A percentile compares a stretch with the other conserved stretches of the same genome.
phyloP scores from a whole-genome alignment of 768 basidiomycete genomes.

The Mycena galopus region DNA sequence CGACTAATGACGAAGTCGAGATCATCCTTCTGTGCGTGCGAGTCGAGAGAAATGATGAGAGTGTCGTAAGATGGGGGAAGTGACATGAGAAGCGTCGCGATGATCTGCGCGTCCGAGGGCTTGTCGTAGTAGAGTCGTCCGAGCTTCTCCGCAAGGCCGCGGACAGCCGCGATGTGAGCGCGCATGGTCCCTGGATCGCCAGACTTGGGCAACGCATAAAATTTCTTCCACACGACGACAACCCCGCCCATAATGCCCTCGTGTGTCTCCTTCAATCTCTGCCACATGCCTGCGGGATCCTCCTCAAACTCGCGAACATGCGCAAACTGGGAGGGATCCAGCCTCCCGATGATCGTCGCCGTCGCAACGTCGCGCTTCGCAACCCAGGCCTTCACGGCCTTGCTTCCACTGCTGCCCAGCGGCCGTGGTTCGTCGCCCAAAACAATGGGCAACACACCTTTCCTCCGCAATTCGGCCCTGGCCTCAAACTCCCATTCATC shows the following conservation, averaged over 20 bases:
- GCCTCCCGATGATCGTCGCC: slow-evolving; percentile 14
- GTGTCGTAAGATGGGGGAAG: slow-evolving; percentile 22
- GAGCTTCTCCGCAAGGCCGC: slow-evolving; percentile 20
- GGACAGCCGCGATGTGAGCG: slow-evolving; percentile 19
- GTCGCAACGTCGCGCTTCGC: slow-evolving; percentile 18
- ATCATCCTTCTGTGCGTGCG: slow-evolving; percentile 12
- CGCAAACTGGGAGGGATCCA: slow-evolving; percentile 22
- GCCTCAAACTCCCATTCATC: slow-evolving; percentile 25
- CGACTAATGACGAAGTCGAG: slow-evolving; percentile 17
- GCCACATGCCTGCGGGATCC: slow-evolving; percentile 27
- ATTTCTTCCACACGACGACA: slow-evolving; percentile 5
- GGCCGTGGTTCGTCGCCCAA: slow-evolving; percentile 7
- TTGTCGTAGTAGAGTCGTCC: slow-evolving; percentile 20
- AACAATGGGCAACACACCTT: not conserved
- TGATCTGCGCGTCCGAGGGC: slow-evolving; percentile 28
- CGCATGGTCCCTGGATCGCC: slow-evolving; percentile 5
- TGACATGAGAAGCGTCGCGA: slow-evolving; percentile 26
- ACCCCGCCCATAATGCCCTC: slow-evolving; percentile 19
- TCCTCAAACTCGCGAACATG: slow-evolving; percentile 25
- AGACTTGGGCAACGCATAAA: slow-evolving; percentile 13
- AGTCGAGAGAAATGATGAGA: slow-evolving; percentile 13
- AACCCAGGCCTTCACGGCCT: slow-evolving; percentile 28
- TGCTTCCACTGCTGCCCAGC: not conserved
- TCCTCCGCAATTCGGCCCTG: not conserved
- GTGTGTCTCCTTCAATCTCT: slow-evolving; percentile 7